Base-by-base conservation (phyloP, 805 yeast genomes). In the Schizosaccharomyces lindneri region DNA sequence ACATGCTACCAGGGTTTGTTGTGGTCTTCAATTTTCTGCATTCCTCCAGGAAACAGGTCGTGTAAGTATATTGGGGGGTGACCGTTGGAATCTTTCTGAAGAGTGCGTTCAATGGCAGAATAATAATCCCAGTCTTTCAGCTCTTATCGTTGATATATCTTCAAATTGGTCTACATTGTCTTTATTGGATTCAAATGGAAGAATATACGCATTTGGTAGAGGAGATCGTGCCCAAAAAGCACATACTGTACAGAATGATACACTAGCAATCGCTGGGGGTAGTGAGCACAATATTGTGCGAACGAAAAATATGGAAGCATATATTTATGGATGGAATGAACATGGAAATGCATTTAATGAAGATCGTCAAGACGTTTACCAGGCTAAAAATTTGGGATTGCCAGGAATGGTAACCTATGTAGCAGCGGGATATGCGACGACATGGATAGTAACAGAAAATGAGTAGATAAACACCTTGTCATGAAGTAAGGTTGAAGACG, bases 301-400 rank as follows among this genome's bases (percentile, higher is more conserved):
- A 29, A 29, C 19, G 4, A 21, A 57, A 21, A 19, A 7, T 3
- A 21, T 39, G 21, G n/a, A 36, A 19, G 43, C 29, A 19, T 29
- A n/a, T 17, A 36, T 41, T 21, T 57, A 41, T 24, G 60, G 60
- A 19, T 57, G 60, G 60, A 57, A 57, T 21, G 60, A 57, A 15
- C 60, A 57, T 17, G 60, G 60, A 21, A 57, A 57, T 17, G 43
- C 48, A n/a, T 27, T n/a, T n/a, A 24, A 19, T 39, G 43, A 41
- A 21, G 29, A 36, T 36, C 21, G 29, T 32, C 19, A 21, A 36
- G 60, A 57, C 31, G 60, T 57, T 31, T 36, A 57, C 36, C n/a
- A 24, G 9, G 60, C 48, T 29, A 21, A 29, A 27, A 24, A n/a
- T 6, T 15, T 57, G 19, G 11, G 21, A 36, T 21, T 57, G 7